Evolutionary conservation across 2,329 filamentous ascomycete genomes (phyloP).

Genomic region (Neofusicoccum cordaticola): DNA sequence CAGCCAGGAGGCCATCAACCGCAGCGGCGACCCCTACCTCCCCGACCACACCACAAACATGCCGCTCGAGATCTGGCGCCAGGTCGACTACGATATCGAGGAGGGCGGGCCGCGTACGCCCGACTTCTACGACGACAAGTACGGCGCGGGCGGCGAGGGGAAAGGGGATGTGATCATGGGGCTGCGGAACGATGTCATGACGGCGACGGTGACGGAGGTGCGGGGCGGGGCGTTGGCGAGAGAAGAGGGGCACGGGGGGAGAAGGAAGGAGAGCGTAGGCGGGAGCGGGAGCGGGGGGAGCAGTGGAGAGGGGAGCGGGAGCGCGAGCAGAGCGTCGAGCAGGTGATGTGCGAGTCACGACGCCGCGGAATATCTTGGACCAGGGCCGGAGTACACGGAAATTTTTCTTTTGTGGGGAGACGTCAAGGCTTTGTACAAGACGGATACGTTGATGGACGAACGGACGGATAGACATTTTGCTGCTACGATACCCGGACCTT

Average conservation of each 20-base stretch:
- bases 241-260: not conserved
- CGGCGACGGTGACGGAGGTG: not conserved
- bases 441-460: not conserved
- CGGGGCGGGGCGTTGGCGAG: not conserved
- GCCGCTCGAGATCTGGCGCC: slow-evolving; percentile 17
- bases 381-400: not conserved
- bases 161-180: not conserved
- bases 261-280: not conserved
- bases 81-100: slow-evolving; percentile 18
- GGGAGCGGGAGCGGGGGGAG: not conserved
- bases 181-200: not conserved
- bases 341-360: not conserved
- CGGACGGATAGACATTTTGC: not conserved
- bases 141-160: not conserved
- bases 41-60: not conserved
- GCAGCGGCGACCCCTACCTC: not conserved
- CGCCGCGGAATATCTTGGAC: not conserved
- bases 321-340: not conserved
- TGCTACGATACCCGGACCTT: not conserved
- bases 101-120: not conserved
- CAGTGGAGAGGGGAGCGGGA: not conserved
- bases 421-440: not conserved
- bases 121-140: not conserved
- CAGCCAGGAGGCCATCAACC: slow-evolving; percentile 13
- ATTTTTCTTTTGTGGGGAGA: not conserved